Conservation (phyloP, 257 asterid genomes). For the Cynanchum wilfordii region DNA sequence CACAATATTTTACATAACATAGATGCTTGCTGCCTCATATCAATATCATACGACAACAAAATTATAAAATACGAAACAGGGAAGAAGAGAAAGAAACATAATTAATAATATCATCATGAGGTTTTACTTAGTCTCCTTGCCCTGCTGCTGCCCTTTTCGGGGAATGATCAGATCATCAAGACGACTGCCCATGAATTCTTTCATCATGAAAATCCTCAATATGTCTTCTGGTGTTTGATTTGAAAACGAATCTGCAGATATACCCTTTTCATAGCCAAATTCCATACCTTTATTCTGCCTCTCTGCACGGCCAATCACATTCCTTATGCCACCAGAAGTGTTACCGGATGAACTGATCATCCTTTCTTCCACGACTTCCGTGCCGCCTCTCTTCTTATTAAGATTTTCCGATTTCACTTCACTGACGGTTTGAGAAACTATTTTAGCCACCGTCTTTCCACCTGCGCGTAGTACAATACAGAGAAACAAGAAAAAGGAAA, state of each 20-base stretch:
- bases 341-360: background rate
- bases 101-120: no score
- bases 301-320: no score
- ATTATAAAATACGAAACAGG: no score
- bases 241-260: conserved; percentile 1
- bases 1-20: no score
- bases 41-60: no score
- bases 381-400: background rate
- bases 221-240: conserved; percentile 31
- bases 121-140: no score
- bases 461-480: conserved; percentile 24
- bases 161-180: conserved; percentile 25
- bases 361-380: conserved; percentile 4
- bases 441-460: conserved; percentile 23
- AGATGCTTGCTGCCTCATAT: no score
- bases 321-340: no score
- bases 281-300: conserved; percentile 4
- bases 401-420: conserved; percentile 33
- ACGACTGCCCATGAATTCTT: conserved; percentile 26
- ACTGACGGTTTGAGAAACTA: conserved; percentile 25
- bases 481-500: background rate
- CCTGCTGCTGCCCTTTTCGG: no score
- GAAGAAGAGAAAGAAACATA: no score
- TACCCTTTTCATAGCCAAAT: background rate
- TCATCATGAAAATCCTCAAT: conserved; percentile 33